A percentile compares a stretch with the other conserved stretches of the same genome.
phyloP scores from a whole-genome alignment of 768 basidiomycete genomes.

The Tephrocybe sp. region DNA sequence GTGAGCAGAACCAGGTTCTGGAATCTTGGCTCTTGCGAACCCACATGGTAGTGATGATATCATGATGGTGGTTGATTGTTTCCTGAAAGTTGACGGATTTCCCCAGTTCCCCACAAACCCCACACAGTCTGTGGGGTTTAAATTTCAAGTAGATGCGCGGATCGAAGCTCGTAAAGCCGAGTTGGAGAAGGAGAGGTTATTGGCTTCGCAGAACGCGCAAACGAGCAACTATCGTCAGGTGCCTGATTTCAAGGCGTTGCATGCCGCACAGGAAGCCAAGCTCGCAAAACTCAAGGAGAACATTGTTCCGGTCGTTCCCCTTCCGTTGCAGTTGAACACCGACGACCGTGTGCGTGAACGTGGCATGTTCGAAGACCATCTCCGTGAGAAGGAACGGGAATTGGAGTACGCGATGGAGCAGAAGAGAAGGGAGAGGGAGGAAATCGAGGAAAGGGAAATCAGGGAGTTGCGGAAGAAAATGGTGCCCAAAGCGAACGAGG shows the following conservation, averaged over 20 bases:
- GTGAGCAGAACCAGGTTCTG: constrained; percentile 3
- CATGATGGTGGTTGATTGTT: constrained; percentile 4
- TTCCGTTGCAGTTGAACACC: constrained; percentile 47
- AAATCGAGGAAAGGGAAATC: constrained; percentile 59
- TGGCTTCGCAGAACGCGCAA: constrained; percentile 16
- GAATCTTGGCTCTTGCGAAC: no score
- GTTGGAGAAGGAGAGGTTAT: constrained; percentile 27
- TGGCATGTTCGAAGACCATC: constrained; percentile 56
- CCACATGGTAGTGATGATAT: no score
- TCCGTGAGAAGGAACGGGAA: constrained; percentile 56
- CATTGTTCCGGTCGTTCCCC: constrained; percentile 45
- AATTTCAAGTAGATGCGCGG: constrained; percentile 48
- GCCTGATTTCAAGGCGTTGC: constrained; percentile 55
- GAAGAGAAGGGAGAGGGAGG: constrained; percentile 41
- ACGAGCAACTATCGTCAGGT: constrained; percentile 15
- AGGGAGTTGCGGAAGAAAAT: constrained; percentile 59
- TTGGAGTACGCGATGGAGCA: constrained; percentile 45
- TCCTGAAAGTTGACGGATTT: constrained; percentile 9
- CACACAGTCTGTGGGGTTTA: constrained; percentile 50
- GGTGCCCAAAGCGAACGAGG: constrained; percentile 65
- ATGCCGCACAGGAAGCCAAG: constrained; percentile 45
- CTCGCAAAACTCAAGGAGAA: constrained; percentile 44
- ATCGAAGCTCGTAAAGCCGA: constrained; percentile 43
- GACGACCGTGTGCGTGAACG: constrained; percentile 59
- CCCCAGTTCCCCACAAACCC: constrained; percentile 22